A percentile compares a stretch with the other conserved stretches of the same genome.
Conservation (phyloP, 495 filamentous ascomycete genomes). For the Trichoderma parareesei region DNA sequence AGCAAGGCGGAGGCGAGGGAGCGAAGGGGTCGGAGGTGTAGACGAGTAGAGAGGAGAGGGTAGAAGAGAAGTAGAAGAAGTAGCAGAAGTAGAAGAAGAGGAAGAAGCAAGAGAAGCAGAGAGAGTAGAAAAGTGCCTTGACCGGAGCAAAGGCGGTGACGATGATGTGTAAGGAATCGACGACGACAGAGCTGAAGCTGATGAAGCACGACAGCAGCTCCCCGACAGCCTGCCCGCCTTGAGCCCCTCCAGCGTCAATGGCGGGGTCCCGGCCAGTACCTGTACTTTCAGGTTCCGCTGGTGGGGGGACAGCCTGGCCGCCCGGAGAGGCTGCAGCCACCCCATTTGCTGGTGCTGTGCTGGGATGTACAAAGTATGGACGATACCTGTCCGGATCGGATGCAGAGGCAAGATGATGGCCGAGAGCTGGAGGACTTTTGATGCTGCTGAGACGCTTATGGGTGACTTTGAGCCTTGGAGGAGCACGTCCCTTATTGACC, state of each 20-base stretch:
- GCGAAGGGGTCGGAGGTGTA: background rate
- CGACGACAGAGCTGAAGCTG: background rate
- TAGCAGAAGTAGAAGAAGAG: background rate
- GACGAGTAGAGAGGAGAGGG: background rate
- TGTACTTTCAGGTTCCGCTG: background rate
- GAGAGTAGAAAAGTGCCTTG: too few relatives aligned
- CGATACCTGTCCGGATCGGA: too few relatives aligned
- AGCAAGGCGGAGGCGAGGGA: background rate
- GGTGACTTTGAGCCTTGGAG: too few relatives aligned
- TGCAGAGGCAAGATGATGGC: background rate
- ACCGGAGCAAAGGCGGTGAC: background rate
- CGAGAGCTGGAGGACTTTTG: background rate
- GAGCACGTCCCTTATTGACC: too few relatives aligned
- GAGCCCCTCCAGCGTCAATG: background rate
- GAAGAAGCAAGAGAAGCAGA: background rate
- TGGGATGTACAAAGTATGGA: too few relatives aligned
- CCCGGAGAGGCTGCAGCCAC: slow-evolving; percentile 10
- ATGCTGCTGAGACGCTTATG: background rate
- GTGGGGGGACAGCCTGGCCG: background rate
- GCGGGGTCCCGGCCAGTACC: background rate
- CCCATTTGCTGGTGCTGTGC: background rate
- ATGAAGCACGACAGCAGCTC: background rate
- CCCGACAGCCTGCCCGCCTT: background rate
- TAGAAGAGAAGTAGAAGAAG: background rate
- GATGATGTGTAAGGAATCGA: background rate